Conservation (phyloP, 106 monocot species). For the Dioscorea zingiberensis region DNA sequence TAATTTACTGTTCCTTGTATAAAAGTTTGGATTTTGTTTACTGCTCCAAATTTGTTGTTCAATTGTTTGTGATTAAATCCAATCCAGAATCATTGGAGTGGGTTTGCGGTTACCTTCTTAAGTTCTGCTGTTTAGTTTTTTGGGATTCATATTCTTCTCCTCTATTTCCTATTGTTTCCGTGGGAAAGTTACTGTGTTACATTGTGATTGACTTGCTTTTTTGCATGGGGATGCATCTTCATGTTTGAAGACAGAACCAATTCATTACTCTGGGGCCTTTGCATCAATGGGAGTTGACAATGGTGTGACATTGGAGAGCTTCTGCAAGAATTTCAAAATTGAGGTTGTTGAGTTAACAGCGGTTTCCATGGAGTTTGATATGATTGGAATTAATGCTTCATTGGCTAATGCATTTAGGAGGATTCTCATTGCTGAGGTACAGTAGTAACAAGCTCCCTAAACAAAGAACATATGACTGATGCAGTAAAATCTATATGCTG, state of each 20-base stretch:
- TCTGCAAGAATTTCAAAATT: constrained; percentile 57
- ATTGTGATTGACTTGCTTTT: too few species aligned
- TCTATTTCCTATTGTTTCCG: background rate
- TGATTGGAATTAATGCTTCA: constrained; percentile 92
- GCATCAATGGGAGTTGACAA: constrained; percentile 77
- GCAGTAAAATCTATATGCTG: too few species aligned
- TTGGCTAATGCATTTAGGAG: constrained; percentile 93
- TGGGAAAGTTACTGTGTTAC: too few species aligned
- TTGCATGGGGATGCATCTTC: background rate
- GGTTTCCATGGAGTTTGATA: constrained; percentile 92
- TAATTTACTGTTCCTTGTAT: too few species aligned
- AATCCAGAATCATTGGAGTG: background rate
- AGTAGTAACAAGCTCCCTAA: background rate
- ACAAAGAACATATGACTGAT: too few species aligned
- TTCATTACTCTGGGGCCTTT: constrained; percentile 81
- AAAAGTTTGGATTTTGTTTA: too few species aligned
- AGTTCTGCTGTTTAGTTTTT: background rate
- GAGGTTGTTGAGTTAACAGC: constrained; percentile 46
- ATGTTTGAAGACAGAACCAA: constrained; percentile 58
- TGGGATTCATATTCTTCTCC: background rate
- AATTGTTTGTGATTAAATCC: too few species aligned
- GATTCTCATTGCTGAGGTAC: constrained; percentile 92
- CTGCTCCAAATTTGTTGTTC: too few species aligned
- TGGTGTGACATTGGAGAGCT: constrained; percentile 39
- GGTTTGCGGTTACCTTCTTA: background rate